These are phyloP conservation scores for Fusarium agapanthi DNA, from an alignment of 2,329 filamentous ascomycete genomes.

Conservation along the genomic window DNA sequence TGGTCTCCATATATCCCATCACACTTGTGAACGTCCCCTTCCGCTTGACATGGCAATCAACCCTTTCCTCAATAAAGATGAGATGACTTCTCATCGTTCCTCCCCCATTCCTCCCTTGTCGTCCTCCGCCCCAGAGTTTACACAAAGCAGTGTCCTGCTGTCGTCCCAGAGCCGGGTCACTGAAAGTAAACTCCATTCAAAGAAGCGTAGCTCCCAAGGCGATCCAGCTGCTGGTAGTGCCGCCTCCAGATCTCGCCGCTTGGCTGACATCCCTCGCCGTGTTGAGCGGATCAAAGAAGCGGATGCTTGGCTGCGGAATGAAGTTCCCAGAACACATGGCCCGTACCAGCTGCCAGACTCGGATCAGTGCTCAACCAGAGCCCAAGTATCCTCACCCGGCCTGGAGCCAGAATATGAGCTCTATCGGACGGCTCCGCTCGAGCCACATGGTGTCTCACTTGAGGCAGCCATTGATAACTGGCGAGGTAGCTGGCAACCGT, in stretches of 20 bases:
- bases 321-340: slow-evolving; percentile 5
- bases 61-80: background rate
- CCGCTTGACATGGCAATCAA: background rate
- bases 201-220: background rate
- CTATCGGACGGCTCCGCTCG: background rate
- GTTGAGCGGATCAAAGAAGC: background rate
- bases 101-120: background rate
- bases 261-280: background rate
- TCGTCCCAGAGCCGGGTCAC: background rate
- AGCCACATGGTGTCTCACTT: slow-evolving; percentile 6
- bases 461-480: background rate
- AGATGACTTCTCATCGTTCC: slow-evolving; percentile 10
- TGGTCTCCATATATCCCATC: background rate
- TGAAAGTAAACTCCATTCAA: background rate
- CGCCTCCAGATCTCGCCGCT: background rate
- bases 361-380: background rate
- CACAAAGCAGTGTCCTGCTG: background rate
- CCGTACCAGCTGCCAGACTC: background rate
- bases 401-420: background rate
- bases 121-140: background rate
- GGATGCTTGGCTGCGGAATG: background rate
- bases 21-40: background rate
- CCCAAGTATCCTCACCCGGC: background rate
- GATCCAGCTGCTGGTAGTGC: background rate
- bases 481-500: background rate